Conservation (phyloP, 1,284 basidiomycete genomes). For the Papiliotrema laurentii region DNA sequence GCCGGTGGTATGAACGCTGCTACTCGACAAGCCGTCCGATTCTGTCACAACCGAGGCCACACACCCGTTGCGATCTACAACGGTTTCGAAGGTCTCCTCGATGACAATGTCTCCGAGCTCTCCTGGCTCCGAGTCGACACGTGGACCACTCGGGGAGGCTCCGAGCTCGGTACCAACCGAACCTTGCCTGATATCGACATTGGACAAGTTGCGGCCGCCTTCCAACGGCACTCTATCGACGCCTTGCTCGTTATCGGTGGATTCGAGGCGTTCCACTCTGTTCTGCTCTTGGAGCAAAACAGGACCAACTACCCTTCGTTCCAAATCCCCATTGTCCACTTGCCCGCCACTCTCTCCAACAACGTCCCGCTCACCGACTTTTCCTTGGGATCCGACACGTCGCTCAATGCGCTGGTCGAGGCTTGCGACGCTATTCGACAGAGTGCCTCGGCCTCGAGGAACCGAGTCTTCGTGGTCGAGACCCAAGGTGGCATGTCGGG, state of each 20-base stretch:
- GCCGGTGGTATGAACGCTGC: conserved; percentile 99
- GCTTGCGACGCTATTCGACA: conserved; percentile 99
- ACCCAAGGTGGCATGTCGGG: conserved; percentile 96
- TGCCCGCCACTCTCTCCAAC: conserved; percentile 94
- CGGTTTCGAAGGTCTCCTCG: conserved; percentile 88
- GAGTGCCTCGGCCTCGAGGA: conserved; percentile 89
- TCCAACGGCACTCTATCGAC: conserved; percentile 81
- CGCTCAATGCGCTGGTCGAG: conserved; percentile 92
- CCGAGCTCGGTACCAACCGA: conserved; percentile 95
- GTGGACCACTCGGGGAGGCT: conserved; percentile 96
- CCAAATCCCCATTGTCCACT: conserved; percentile 86
- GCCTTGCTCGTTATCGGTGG: conserved; percentile 88
- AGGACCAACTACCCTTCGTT: conserved; percentile 81
- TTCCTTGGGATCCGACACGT: conserved; percentile 91
- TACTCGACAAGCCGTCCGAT: conserved; percentile 87
- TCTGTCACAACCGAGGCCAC: conserved; percentile 88
- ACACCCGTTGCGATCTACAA: conserved; percentile 87
- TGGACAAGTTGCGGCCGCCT: conserved; percentile 78
- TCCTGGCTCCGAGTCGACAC: conserved; percentile 97
- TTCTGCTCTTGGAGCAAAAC: conserved; percentile 73
- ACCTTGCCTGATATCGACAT: conserved; percentile 79
- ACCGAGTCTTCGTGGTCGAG: conserved; percentile 95
- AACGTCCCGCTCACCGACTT: conserved; percentile 97
- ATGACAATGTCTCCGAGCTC: conserved; percentile 78
- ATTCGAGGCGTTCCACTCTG: conserved; percentile 85